These are phyloP conservation scores for Calocybe gangraenosa DNA, from an alignment of 768 basidiomycete genomes.

Conservation along the genomic window DNA sequence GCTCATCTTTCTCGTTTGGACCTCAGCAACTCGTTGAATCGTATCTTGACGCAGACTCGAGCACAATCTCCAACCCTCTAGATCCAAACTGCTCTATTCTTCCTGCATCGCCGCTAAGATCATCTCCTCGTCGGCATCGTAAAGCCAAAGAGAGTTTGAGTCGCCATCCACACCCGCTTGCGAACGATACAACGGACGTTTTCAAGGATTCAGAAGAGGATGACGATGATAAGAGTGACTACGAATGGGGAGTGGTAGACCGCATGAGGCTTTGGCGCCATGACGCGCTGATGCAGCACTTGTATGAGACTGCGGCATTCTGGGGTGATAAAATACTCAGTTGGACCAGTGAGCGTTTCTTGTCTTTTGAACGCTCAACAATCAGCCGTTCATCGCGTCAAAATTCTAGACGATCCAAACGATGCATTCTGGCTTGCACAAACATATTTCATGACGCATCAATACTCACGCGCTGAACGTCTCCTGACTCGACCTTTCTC, in stretches of 20 bases:
- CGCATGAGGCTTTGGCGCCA: constrained; percentile 96
- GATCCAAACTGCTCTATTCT: constrained; percentile 82
- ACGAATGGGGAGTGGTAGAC: constrained; percentile 87
- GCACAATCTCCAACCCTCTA: constrained; percentile 53
- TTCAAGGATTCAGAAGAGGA: constrained; percentile 67
- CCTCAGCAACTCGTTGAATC: constrained; percentile 75
- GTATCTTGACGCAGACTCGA: constrained; percentile 60
- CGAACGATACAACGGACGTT: constrained; percentile 73
- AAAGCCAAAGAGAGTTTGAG: constrained; percentile 48
- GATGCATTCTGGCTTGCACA: constrained; percentile 99
- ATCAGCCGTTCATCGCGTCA: constrained; percentile 1
- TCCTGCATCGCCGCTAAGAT: constrained; percentile 64
- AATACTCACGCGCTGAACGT: constrained; percentile 91
- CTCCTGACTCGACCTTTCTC: constrained; percentile 87
- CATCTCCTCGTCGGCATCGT: constrained; percentile 59
- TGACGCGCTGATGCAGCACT: constrained; percentile 97
- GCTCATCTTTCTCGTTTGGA: constrained; percentile 80
- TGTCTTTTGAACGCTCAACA: no score
- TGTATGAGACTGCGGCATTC: constrained; percentile 95
- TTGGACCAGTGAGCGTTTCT: constrained; percentile 79
- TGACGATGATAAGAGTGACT: constrained; percentile 52
- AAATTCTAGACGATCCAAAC: constrained; percentile 78
- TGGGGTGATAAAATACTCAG: constrained; percentile 98
- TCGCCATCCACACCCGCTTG: constrained; percentile 62
- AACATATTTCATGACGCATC: constrained; percentile 93